phyloP scores from a whole-genome alignment of 202 grass and related monocot species.

The Cymbopogon flexuosus region DNA sequence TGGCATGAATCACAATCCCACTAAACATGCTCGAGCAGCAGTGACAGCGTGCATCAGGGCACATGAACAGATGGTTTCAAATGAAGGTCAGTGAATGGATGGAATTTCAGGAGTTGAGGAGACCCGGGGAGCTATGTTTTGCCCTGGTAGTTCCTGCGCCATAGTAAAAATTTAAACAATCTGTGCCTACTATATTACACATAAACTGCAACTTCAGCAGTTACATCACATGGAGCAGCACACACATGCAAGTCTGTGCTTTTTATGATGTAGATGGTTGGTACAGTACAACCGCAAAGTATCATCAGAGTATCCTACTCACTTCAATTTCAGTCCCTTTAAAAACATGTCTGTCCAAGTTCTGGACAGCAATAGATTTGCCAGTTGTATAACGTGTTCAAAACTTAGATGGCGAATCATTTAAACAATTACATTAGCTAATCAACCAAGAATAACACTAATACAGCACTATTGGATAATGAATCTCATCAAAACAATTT shows the following conservation, averaged over 20 bases:
- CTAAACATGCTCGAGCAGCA: conserved; percentile 37
- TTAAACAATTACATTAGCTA: not conserved
- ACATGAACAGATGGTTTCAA: conserved; percentile 37
- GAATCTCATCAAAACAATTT: not conserved
- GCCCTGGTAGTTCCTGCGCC: conserved; percentile 71
- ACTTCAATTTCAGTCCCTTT: not conserved
- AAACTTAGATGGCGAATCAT: not conserved
- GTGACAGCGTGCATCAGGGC: conserved; percentile 32
- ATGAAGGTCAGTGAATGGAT: conserved; percentile 40
- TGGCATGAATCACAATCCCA: conserved; percentile 26
- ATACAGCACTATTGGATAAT: not conserved
- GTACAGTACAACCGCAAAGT: not conserved
- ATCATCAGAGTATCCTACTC: not conserved
- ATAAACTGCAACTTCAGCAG: conserved; percentile 22
- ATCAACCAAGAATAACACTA: not conserved
- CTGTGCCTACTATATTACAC: conserved; percentile 27
- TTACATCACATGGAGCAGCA: not conserved
- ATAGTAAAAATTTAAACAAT: conserved; percentile 85
- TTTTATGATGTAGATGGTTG: not conserved
- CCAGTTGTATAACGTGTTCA: not conserved
- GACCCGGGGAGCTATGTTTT: conserved; percentile 49
- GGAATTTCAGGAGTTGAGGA: conserved; percentile 53
- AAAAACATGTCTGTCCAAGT: not conserved
- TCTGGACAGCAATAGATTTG: not conserved
- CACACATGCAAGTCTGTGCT: not conserved